Percentiles rank a stretch among this genome's conserved stretches.
phyloP scores from a whole-genome alignment of 225 moss, liverwort and hornwort species.

The Thuidium tamariscinum region DNA sequence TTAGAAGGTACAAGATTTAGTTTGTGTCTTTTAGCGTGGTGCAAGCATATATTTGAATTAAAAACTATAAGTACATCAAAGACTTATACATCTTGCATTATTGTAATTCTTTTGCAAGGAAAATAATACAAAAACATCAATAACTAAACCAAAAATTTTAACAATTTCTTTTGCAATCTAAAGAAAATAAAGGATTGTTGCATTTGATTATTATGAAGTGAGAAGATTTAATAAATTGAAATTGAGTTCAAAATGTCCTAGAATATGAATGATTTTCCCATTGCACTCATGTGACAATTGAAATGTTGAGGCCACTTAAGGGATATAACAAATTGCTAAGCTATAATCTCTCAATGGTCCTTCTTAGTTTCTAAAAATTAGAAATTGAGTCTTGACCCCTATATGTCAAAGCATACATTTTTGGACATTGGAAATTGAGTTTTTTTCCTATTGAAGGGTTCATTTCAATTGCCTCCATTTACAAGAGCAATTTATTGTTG shows the following conservation, averaged over 20 bases:
- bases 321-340: accelerated
- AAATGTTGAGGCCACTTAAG: not conserved
- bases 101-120: accelerated
- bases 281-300: not conserved
- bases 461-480: too few relatives aligned
- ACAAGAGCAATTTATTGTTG: too few relatives aligned
- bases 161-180: not conserved
- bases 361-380: not conserved
- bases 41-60: not conserved
- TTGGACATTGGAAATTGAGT: too few relatives aligned
- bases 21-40: not conserved
- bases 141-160: not conserved
- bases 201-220: too few relatives aligned
- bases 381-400: too few relatives aligned
- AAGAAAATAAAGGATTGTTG: not conserved
- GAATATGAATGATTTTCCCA: not conserved
- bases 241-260: too few relatives aligned
- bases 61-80: not conserved
- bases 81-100: not conserved
- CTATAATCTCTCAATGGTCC: not conserved
- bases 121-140: not conserved
- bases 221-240: not conserved
- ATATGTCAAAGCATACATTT: too few relatives aligned
- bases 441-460: too few relatives aligned
- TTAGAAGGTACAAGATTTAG: not conserved